These are phyloP conservation scores for Triangularia setosa DNA, from an alignment of 2,329 filamentous ascomycete species.

Conservation along the genomic window DNA sequence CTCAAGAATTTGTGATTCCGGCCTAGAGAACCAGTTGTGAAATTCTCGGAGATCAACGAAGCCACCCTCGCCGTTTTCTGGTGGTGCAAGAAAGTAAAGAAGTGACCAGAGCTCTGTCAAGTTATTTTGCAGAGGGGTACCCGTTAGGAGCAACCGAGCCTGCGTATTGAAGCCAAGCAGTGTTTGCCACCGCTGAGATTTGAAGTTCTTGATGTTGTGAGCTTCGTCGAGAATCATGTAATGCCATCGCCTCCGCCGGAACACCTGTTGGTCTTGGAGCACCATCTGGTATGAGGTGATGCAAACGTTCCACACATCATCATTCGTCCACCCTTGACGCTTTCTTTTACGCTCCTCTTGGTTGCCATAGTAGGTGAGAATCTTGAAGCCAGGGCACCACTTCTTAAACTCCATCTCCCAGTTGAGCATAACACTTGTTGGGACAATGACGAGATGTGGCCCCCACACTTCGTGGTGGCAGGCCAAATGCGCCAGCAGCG, in stretches of 20 bases:
- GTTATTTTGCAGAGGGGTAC: conserved; percentile 95
- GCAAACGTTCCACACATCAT: conserved; percentile 93
- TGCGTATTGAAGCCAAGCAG: conserved; percentile 90
- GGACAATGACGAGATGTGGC: conserved; percentile 90
- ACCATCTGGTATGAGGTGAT: conserved; percentile 98
- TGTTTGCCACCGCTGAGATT: conserved; percentile 94
- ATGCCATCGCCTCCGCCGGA: conserved; percentile 90
- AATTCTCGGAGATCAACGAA: conserved; percentile 96
- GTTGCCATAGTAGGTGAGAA: conserved; percentile 92
- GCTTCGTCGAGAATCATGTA: conserved; percentile 98
- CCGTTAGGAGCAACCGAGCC: conserved; percentile 81
- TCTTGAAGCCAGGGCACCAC: conserved; percentile 96
- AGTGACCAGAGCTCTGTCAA: conserved; percentile 95
- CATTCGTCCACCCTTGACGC: conserved; percentile 87
- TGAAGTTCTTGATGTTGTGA: conserved; percentile 99
- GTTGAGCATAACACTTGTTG: conserved; percentile 97
- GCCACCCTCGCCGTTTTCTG: conserved; percentile 78
- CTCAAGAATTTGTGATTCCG: conserved; percentile 93
- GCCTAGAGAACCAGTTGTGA: conserved; percentile 91
- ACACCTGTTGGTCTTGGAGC: conserved; percentile 87
- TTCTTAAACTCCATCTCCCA: conserved; percentile 99
- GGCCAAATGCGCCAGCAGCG: conserved; percentile 86
- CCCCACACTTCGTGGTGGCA: conserved; percentile 91
- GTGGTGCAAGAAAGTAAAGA: conserved; percentile 93
- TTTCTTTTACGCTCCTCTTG: conserved; percentile 90